A percentile compares a stretch with the other conserved stretches of the same genome.
phyloP scores from a whole-genome alignment of 768 basidiomycete species.

The Tricholomella constricta region DNA sequence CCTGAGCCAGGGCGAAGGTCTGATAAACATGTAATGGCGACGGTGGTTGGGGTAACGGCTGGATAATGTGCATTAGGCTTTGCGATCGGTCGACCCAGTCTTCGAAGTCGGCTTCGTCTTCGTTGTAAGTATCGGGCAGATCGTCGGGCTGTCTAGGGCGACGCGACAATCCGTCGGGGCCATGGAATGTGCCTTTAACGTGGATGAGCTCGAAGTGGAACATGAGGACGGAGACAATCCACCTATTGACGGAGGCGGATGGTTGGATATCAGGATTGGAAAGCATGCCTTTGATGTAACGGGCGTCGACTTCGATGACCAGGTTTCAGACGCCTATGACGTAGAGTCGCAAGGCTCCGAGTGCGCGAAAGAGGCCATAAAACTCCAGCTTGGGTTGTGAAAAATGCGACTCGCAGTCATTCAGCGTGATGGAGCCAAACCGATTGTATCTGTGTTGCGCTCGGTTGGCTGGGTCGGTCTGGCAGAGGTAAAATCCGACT shows the following conservation, averaged over 20 bases:
- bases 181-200: too few species aligned
- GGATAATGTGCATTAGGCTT: neutral
- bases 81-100: neutral
- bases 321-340: neutral
- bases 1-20: neutral
- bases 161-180: too few species aligned
- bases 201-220: conserved; percentile 4
- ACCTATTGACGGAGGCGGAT: too few species aligned
- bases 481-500: too few species aligned
- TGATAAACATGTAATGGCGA: neutral
- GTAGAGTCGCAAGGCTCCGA: neutral
- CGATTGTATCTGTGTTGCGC: neutral
- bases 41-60: neutral
- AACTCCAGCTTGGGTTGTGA: neutral
- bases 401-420: neutral
- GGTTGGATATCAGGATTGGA: too few species aligned
- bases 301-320: neutral
- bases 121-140: too few species aligned
- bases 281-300: conserved; percentile 3
- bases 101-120: neutral
- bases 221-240: neutral
- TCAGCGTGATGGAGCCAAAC: neutral
- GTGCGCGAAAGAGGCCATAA: neutral
- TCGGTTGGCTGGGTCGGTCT: too few species aligned
- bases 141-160: too few species aligned